Percentiles rank a stretch among this genome's conserved stretches.
Evolutionary conservation across 2,329 filamentous ascomycete genomes (phyloP).

Genomic region (Monilinia fructigena): DNA sequence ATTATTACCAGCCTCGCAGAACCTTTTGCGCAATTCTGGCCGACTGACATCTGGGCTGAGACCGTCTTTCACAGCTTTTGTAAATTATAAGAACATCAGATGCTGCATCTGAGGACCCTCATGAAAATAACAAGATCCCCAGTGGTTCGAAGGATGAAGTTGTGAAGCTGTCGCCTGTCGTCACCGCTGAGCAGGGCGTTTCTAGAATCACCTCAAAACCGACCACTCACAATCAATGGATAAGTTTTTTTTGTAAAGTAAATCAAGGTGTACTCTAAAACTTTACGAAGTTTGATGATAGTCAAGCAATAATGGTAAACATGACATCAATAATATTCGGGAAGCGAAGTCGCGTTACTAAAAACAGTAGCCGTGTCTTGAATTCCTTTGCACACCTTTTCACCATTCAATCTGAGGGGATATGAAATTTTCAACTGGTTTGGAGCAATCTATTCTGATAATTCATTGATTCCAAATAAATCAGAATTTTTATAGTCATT

Average conservation of each 20-base stretch:
- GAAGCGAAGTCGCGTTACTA: too few species aligned
- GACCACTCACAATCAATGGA: too few species aligned
- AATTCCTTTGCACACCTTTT: conserved; percentile 46
- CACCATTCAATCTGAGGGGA: too few species aligned
- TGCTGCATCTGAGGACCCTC: not conserved
- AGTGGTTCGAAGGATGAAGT: not conserved
- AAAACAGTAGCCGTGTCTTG: conserved; percentile 37
- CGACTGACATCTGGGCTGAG: not conserved
- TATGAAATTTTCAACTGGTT: too few species aligned
- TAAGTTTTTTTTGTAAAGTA: too few species aligned
- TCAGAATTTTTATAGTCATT: not conserved
- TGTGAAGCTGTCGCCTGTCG: not conserved
- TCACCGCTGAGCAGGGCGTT: not conserved
- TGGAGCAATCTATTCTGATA: not conserved
- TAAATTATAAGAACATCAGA: not conserved
- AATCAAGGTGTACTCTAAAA: too few species aligned
- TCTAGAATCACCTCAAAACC: too few species aligned
- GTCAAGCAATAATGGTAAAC: too few species aligned
- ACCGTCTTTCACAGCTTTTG: not conserved
- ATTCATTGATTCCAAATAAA: not conserved
- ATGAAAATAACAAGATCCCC: not conserved
- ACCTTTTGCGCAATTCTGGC: conserved; percentile 4
- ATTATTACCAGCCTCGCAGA: not conserved
- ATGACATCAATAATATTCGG: too few species aligned
- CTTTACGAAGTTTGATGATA: too few species aligned